Base-by-base conservation (phyloP, 2,329 filamentous ascomycete species). In the Helicocarpus griseus region DNA sequence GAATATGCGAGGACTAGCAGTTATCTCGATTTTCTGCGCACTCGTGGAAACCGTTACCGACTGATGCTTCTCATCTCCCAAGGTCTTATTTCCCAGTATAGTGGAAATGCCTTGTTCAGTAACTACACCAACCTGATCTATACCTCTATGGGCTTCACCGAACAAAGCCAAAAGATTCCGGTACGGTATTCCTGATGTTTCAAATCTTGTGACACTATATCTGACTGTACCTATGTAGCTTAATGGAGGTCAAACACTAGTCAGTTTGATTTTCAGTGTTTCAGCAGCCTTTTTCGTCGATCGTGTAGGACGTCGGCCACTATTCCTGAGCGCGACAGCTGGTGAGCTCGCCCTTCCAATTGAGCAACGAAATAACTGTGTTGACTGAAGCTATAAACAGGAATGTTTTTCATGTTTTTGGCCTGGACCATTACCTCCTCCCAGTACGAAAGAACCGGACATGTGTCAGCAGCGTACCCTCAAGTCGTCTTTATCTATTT, bases 51-150 rank as follows among this genome's bases (percentile, higher is more conserved):
- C 70, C 74, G 81, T 48, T 81, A 81, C 71, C 74, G 83, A 8
- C 69, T 86, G 41, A 72, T 77, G 45, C 77, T 86, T 51, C 71
- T 84, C 41, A 65, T 83, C 39, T 82, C 79, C 0, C 73, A 85
- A n/a, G 82, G 81, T 60, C 68, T 85, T 58, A 83, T 85, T 61
- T 83, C 80, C 1, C 82, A 86, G 66, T 85, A 82, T 68, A 81
- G 77, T 49, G 82, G 83, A 44, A 86, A 85, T 61, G 81, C 79
- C 19, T 68, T 86, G 1, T 80, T 86, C 61, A 80, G 76, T 56
- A 84, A 85, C 68, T 85, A 85, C 64, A 80, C 82, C 60, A 78
- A 81, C 53, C 72, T 76, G 52, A 75, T 86, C 57, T 83, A 83
- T 66, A 69, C 74, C 35, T 77, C 76, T 46, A 81, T 81, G 47